These are phyloP conservation scores for Chrysanthemum seticuspe DNA, from an alignment of 129 eudicot genomes.

Conservation along the genomic window DNA sequence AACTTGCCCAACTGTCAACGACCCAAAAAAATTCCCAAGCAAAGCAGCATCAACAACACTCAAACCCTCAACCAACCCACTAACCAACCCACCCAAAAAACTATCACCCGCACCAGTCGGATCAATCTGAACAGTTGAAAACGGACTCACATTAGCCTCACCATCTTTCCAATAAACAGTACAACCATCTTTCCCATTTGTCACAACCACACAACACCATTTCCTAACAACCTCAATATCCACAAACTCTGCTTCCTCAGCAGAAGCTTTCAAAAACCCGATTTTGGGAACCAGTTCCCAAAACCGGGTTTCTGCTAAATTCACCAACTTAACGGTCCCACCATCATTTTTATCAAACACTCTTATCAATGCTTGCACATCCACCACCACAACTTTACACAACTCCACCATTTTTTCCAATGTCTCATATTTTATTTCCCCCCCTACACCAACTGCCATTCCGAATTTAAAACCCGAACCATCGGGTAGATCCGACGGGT, in stretches of 20 bases:
- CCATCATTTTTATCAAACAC: constrained; percentile 68
- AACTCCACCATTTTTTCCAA: constrained; percentile 63
- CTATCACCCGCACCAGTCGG: constrained; percentile 99
- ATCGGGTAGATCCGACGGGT: constrained; percentile 54
- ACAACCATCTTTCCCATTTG: constrained; percentile 83
- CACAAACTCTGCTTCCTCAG: constrained; percentile 72
- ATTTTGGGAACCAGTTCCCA: constrained; percentile 50
- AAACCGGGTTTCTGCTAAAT: constrained; percentile 59
- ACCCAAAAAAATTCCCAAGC: constrained; percentile 88
- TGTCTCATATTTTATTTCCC: constrained; percentile 77
- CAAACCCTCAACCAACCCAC: constrained; percentile 69
- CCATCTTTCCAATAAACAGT: constrained; percentile 60
- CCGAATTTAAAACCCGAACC: constrained; percentile 49
- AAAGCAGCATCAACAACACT: constrained; percentile 79
- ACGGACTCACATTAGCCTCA: constrained; percentile 30
- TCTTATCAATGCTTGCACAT: constrained; percentile 72
- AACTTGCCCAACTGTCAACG: constrained; percentile 71
- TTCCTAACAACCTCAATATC: constrained; percentile 68
- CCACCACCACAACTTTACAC: constrained; percentile 73
- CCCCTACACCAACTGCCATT: constrained; percentile 83
- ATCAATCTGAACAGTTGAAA: constrained; percentile 26
- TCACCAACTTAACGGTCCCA: constrained; percentile 64
- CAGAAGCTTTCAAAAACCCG: constrained; percentile 76
- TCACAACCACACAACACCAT: constrained; percentile 71
- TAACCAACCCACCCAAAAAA: constrained; percentile 82